These are phyloP conservation scores for Cucurbitaria berberidis DNA, from an alignment of 2,329 filamentous ascomycete genomes.

Conservation along the genomic window DNA sequence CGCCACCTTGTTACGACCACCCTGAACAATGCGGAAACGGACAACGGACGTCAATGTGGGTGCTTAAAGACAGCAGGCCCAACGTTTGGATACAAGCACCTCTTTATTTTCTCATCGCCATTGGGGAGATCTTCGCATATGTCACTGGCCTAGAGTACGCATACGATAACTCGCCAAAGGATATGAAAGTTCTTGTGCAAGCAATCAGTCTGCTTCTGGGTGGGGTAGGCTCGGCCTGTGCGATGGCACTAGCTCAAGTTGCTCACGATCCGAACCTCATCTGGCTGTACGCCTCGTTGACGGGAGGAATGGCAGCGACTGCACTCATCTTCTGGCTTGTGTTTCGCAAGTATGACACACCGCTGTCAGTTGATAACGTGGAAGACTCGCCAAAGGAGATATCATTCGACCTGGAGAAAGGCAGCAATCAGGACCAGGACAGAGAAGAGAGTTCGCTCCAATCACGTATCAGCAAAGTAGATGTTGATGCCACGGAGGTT, in stretches of 20 bases:
- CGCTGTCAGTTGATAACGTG: not conserved
- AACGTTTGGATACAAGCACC: constrained; percentile 52
- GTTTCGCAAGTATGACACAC: constrained; percentile 32
- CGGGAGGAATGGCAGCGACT: constrained; percentile 29
- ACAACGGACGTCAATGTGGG: constrained; percentile 1
- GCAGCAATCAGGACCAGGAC: not conserved
- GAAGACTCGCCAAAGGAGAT: not conserved
- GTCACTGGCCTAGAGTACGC: constrained; percentile 54
- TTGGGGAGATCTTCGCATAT: constrained; percentile 53
- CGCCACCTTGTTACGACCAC: constrained; percentile 39
- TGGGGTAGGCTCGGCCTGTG: constrained; percentile 38
- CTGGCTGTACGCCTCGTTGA: constrained; percentile 34
- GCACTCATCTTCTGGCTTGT: constrained; percentile 31
- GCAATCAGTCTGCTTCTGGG: constrained; percentile 43
- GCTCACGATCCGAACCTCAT: constrained; percentile 40
- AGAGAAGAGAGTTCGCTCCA: too few relatives aligned
- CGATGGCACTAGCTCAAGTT: constrained; percentile 40
- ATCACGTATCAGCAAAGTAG: not conserved
- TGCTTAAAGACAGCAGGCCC: constrained; percentile 36
- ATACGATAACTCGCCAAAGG: constrained; percentile 52
- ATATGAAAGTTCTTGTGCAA: constrained; percentile 50
- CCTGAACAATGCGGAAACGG: constrained; percentile 42
- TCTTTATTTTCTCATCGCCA: constrained; percentile 48
- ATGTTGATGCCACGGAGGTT: not conserved
- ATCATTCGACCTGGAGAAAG: not conserved